Evolutionary conservation across 371 early-diverging fungal genomes (phyloP).

Genomic region (Vittaforma corneae): DNA sequence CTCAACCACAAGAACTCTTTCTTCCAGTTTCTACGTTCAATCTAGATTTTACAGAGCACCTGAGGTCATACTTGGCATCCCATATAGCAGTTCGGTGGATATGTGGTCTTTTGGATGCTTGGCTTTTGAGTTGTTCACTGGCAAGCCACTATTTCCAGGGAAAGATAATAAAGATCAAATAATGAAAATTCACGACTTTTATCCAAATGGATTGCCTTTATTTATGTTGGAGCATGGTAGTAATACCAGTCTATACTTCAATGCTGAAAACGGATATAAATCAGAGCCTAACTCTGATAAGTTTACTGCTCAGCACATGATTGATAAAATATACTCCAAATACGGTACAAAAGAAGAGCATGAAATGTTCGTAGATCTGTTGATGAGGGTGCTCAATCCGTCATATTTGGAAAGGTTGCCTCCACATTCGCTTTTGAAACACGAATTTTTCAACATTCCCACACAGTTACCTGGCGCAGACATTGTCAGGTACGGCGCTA

Average conservation of each 20-base stretch:
- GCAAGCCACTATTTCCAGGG: constrained; percentile 84
- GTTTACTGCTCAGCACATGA: constrained; percentile 24
- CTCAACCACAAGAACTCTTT: constrained; percentile 72
- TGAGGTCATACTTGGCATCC: constrained; percentile 78
- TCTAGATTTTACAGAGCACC: constrained; percentile 87
- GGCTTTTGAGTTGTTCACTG: constrained; percentile 61
- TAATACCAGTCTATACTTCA: constrained; percentile 32
- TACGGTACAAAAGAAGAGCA: neutral
- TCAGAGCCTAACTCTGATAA: neutral
- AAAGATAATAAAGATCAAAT: constrained; percentile 78
- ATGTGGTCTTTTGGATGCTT: constrained; percentile 85
- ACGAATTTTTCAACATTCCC: constrained; percentile 7
- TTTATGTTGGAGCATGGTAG: constrained; percentile 46
- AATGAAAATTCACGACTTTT: constrained; percentile 61
- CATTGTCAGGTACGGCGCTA: neutral
- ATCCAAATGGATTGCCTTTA: constrained; percentile 27
- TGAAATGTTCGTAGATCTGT: constrained; percentile 20
- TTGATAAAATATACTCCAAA: constrained; percentile 22
- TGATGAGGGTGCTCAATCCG: constrained; percentile 27
- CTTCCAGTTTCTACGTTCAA: constrained; percentile 79
- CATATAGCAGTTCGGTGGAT: constrained; percentile 79
- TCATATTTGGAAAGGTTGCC: constrained; percentile 25
- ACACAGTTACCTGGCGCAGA: neutral
- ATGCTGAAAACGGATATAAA: constrained; percentile 40
- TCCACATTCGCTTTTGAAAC: constrained; percentile 10